These are phyloP conservation scores for Lasiosphaeris hirsuta DNA, from an alignment of 495 filamentous ascomycete genomes.

Conservation along the genomic window DNA sequence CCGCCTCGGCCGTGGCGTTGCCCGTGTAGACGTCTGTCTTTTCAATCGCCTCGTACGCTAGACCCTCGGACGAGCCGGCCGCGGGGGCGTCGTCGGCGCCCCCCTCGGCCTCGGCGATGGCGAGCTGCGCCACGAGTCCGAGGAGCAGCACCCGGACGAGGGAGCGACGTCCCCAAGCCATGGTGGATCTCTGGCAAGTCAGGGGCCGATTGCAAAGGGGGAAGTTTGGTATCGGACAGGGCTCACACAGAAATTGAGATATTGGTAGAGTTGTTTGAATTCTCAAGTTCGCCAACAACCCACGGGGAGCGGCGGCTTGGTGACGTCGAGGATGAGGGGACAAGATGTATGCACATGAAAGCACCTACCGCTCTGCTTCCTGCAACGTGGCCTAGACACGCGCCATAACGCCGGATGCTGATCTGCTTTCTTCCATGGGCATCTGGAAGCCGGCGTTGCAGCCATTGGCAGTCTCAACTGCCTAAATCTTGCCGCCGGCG, in stretches of 20 bases:
- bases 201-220: neutral
- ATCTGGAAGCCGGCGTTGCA: constrained; percentile 5
- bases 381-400: constrained; percentile 30
- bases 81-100: constrained; percentile 10
- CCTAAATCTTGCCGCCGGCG: constrained; percentile 20
- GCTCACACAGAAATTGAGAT: neutral
- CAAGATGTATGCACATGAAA: constrained; percentile 11
- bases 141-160: constrained; percentile 20
- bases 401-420: constrained; percentile 2
- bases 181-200: neutral
- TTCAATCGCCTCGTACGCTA: constrained; percentile 29
- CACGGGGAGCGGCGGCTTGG: neutral
- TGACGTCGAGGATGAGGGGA: constrained; percentile 8
- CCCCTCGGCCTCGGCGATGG: constrained; percentile 7
- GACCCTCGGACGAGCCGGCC: constrained; percentile 16
- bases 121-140: constrained; percentile 6
- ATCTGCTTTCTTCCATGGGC: constrained; percentile 4
- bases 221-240: too few relatives aligned
- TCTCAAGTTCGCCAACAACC: neutral
- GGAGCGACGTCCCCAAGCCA: constrained; percentile 20
- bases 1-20: constrained; percentile 19
- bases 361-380: neutral
- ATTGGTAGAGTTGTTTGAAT: neutral
- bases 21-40: constrained; percentile 22
- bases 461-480: constrained; percentile 25